A percentile compares a stretch with the other conserved stretches of the same genome.
Conservation (phyloP, 169 alveolate genomes). For the Plasmodium berghei region DNA sequence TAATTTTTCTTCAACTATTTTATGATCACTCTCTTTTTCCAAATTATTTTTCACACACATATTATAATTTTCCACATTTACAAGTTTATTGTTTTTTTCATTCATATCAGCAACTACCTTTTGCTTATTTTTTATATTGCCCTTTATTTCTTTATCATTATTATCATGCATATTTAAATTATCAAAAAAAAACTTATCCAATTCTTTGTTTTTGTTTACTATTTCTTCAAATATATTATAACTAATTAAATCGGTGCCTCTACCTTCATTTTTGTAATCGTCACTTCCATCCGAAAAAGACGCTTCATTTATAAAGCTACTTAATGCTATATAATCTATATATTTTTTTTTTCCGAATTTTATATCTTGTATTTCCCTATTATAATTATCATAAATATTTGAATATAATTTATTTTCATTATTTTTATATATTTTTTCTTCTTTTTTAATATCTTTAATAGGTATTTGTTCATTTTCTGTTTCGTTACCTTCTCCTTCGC, state of each 20-base stretch:
- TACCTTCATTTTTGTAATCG: background rate
- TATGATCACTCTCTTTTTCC: no score
- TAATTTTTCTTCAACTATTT: no score
- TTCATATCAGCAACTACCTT: no score
- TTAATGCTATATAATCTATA: background rate
- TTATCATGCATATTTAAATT: no score
- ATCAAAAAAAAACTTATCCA: no score
- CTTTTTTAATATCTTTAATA: slow-evolving; percentile 6
- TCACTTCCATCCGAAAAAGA: slow-evolving; percentile 4
- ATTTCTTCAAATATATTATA: background rate
- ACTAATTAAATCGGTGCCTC: background rate
- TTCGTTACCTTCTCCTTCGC: slow-evolving; percentile 62
- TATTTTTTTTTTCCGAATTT: background rate
- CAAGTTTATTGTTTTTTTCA: no score
- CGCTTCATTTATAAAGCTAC: background rate
- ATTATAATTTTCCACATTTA: no score
- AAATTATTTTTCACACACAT: no score
- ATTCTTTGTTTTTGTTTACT: background rate
- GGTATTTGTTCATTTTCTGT: slow-evolving; percentile 15
- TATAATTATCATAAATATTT: background rate
- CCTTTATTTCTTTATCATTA: no score
- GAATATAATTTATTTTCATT: background rate
- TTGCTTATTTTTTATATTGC: no score
- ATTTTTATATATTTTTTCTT: background rate
- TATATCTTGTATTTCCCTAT: background rate